Base-by-base conservation (phyloP, 495 filamentous ascomycete species). In the Hypoxylon cercidicola region DNA sequence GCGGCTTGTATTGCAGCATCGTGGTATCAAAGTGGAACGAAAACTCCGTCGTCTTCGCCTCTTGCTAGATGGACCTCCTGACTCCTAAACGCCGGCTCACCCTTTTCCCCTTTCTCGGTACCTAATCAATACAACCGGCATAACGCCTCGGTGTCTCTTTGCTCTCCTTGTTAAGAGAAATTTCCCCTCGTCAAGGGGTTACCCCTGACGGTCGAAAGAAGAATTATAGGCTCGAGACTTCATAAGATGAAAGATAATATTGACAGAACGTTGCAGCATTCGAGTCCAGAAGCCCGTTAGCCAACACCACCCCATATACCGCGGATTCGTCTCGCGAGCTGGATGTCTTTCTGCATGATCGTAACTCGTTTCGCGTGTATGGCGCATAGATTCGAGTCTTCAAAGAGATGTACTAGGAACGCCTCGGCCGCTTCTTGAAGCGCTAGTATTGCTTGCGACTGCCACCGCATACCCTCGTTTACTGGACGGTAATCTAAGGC, bases 331-430 rank as follows among this genome's bases (percentile, higher is more conserved):
- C 93, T 82, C 34, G 93, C 93, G 47, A 97, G 82, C 73, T 96
- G 93, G 43, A 97, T 93, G 76, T 97, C 93, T 75, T 95, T 96
- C 73, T 97, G 93, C 93, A 97, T 97, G 66, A 98, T 96, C 1
- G 94, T 98, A 6, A 98, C 93, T 25, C 94, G 83, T 80, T 97
- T 97, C 40, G 94, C 94, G 74, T 98, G 94, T 25, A 98, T 90
- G 15, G 94, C 94, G 77, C 94, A 95, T 23, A 98, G 84, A 78
- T 97, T 97, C 18, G 93, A 90, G 73, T 98, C 94, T 74, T 97
- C 93, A 76, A 98, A 98, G 0, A 98, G 76, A 77, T 96, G 92
- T 13, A 97, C 90, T 15, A 98, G 82, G 75, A 94, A 98, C 0
- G 94, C 94, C 71, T 98, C 94, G 1, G 92, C 84, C 2, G 93